Evolutionary conservation across 345 rosid species (phyloP), one percentile per base, ranked within the genome.

Genomic region (Trapa bicornis): DNA sequence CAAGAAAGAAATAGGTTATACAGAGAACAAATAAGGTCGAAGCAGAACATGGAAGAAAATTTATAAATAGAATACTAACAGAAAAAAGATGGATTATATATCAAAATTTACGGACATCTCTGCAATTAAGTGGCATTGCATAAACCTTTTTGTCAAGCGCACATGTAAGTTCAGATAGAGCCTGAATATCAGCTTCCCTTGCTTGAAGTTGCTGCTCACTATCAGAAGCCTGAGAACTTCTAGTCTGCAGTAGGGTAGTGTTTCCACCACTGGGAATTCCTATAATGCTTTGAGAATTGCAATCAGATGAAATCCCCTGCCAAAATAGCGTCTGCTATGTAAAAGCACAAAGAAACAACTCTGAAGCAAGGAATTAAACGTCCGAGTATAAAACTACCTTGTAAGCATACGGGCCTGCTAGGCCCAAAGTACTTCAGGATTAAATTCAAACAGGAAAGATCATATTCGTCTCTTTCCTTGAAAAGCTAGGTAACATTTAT

Each of bases 81-180:
- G 0, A 35, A 8, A 33, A 35, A 58, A 57, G 37, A 41, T 11
- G 37, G 14, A 22, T 17, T 63, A n/a, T 62, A 22, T 65, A 43
- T 64, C 9, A 10, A 16, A 64, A 64, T 22, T 15, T 38, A 15
- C 15, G 16, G 9, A 17, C 17, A 17, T 37, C 47, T 29, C 1
- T 17, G 35, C 32, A 47, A 54, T 17, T 16, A n/a, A 68, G 45
- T 58, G 62, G 47, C 3, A 37, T 36, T n/a, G 61, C 37, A 53
- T 17, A 6, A 38, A 91, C 99, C 96, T 87, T 87, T 68, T 75
- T 87, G 71, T 83, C 83, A 65, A 71, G 75, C 61, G 84, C 79
- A 71, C 61, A 74, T 48, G 77, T 77, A 65, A 82, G 80, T 63
- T 71, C 82, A 42, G 87, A 79, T 64, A 86, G 67, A 71, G 82